These are phyloP conservation scores for Stenocarpella maydis DNA, from an alignment of 2,329 filamentous ascomycete species.

Conservation along the genomic window DNA sequence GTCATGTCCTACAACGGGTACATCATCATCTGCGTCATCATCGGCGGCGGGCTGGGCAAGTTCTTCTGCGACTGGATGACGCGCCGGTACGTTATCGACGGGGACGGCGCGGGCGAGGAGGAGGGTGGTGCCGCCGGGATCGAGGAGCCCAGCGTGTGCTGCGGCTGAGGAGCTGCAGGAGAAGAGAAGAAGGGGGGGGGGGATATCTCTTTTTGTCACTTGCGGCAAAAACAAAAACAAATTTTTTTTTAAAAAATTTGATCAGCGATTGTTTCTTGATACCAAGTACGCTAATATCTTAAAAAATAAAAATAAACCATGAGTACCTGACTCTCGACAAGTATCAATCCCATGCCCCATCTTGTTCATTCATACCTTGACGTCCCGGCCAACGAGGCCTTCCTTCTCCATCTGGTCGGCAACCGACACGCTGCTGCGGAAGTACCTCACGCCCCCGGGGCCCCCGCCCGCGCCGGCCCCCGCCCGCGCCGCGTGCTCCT, in stretches of 20 bases:
- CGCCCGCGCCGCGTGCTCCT: conserved; percentile 30
- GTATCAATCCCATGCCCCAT: no score
- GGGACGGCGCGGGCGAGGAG: conserved; percentile 37
- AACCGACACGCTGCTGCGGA: conserved; percentile 49
- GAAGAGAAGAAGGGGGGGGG: no score
- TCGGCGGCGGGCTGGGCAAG: conserved; percentile 60
- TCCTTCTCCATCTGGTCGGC: conserved; percentile 49
- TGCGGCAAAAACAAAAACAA: not conserved
- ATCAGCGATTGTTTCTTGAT: conserved; percentile 16
- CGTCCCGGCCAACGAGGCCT: conserved; percentile 22
- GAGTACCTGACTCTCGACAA: not conserved
- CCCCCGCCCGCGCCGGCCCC: not conserved
- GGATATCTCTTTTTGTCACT: no score
- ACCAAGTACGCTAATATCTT: not conserved
- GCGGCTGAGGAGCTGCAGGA: conserved; percentile 44
- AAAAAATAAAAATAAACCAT: not conserved
- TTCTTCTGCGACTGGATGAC: conserved; percentile 64
- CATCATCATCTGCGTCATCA: conserved; percentile 53
- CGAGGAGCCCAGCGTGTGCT: conserved; percentile 58
- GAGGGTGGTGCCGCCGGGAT: conserved; percentile 44
- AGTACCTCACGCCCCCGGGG: conserved; percentile 39
- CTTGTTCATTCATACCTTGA: conserved; percentile 7
- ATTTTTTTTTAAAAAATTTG: not conserved
- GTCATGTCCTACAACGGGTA: conserved; percentile 58
- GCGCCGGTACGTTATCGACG: conserved; percentile 49